Conservation (phyloP, 768 basidiomycete species). For the Leucosporidium yakuticum region DNA sequence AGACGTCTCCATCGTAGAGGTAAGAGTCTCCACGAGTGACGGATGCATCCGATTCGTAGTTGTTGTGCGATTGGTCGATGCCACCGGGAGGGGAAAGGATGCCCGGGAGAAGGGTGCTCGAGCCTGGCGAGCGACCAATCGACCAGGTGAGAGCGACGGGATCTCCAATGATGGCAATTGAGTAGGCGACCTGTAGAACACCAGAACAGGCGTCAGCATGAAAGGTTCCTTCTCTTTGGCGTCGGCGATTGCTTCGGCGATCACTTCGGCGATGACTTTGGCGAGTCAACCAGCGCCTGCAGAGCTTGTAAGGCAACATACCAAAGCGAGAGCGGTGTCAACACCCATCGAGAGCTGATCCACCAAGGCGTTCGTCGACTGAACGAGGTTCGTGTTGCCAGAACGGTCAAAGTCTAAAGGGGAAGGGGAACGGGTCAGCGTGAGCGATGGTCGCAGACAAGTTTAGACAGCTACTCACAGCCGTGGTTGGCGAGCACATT, state of each 20-base stretch:
- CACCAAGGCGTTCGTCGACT: background rate
- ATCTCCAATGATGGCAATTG: conserved; percentile 6
- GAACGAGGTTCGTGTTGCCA: background rate
- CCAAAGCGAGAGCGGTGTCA: background rate
- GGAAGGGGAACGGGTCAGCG: too few species aligned
- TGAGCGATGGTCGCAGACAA: too few species aligned
- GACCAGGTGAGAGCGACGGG: conserved; percentile 2
- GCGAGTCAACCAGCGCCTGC: too few species aligned
- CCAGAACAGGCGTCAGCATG: background rate
- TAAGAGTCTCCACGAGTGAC: background rate
- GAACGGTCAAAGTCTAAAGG: background rate
- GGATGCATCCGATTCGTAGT: background rate
- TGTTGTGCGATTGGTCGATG: conserved; percentile 1
- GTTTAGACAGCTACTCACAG: too few species aligned
- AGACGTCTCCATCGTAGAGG: background rate
- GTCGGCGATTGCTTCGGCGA: too few species aligned
- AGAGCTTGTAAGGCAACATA: too few species aligned
- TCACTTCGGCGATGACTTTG: too few species aligned
- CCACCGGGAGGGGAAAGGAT: background rate
- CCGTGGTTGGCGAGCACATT: background rate
- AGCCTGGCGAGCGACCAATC: background rate
- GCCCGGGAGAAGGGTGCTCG: background rate
- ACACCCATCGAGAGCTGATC: background rate
- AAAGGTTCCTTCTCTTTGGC: background rate
- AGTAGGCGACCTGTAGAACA: background rate